These are phyloP conservation scores for Corymbia maculata DNA, from an alignment of 345 rosid species.

Conservation along the genomic window DNA sequence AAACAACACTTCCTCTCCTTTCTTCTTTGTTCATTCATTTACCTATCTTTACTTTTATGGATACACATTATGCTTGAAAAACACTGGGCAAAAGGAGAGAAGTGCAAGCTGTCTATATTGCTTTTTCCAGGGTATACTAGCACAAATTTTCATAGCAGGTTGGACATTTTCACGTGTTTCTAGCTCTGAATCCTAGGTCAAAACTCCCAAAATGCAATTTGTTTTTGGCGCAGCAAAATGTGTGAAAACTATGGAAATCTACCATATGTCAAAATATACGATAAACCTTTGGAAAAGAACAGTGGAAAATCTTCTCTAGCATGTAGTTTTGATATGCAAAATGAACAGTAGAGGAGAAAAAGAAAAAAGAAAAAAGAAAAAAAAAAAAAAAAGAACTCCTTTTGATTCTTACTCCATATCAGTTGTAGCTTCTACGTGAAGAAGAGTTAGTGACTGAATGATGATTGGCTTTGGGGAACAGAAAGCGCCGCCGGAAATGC, in stretches of 20 bases:
- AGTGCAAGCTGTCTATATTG: neutral
- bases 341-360: neutral
- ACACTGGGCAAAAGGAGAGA: neutral
- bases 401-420: neutral
- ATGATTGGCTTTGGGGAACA: slow-evolving; percentile 3
- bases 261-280: neutral
- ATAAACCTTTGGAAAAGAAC: neutral
- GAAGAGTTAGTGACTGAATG: neutral
- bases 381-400: no score
- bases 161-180: neutral
- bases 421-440: neutral
- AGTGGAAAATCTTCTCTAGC: neutral
- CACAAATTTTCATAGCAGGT: neutral
- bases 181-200: neutral
- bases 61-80: neutral
- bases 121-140: neutral
- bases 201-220: neutral
- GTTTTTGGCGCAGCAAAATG: neutral
- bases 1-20: neutral
- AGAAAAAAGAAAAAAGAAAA: fast-evolving
- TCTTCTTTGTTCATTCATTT: neutral
- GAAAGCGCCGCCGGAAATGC: slow-evolving; percentile 43
- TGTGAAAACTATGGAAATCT: neutral
- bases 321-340: neutral
- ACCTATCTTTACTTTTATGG: neutral